These are phyloP conservation scores for Hemisphaericaspora xylofermentans DNA, from an alignment of 1,139 yeast species.

Conservation along the genomic window DNA sequence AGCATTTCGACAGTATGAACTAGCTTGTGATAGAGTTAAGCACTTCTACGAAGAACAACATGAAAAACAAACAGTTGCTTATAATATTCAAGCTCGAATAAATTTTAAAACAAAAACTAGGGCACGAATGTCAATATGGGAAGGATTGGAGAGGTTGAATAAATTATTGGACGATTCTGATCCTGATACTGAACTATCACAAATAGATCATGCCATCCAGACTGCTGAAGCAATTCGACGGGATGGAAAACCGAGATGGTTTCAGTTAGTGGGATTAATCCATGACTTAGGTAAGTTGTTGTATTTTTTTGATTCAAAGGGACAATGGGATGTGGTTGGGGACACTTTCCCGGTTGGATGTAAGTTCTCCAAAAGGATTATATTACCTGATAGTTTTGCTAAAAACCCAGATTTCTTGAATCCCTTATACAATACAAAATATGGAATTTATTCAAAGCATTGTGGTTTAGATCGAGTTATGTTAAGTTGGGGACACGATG, in stretches of 20 bases:
- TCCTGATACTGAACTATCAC: slow-evolving; percentile 74
- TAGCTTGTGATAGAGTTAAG: slow-evolving; percentile 69
- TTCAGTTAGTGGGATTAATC: slow-evolving; percentile 69
- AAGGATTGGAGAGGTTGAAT: slow-evolving; percentile 62
- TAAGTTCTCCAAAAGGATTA: slow-evolving; percentile 57
- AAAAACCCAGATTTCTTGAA: slow-evolving; percentile 61
- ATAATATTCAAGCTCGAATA: slow-evolving; percentile 67
- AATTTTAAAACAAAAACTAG: slow-evolving; percentile 66
- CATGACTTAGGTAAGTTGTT: slow-evolving; percentile 71
- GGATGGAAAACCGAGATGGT: slow-evolving; percentile 73
- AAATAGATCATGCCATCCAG: slow-evolving; percentile 73
- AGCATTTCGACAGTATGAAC: slow-evolving; percentile 62
- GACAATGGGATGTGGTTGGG: slow-evolving; percentile 85
- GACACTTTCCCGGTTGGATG: slow-evolving; percentile 80
- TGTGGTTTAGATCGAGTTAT: slow-evolving; percentile 72
- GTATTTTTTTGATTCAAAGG: slow-evolving; percentile 68
- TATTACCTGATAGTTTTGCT: slow-evolving; percentile 59
- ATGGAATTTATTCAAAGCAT: slow-evolving; percentile 62
- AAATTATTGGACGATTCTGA: slow-evolving; percentile 68
- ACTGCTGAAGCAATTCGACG: slow-evolving; percentile 73
- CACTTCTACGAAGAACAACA: slow-evolving; percentile 70
- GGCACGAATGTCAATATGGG: slow-evolving; percentile 72
- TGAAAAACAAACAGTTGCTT: slow-evolving; percentile 69
- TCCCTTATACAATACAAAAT: slow-evolving; percentile 65
- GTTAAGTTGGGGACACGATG: slow-evolving; percentile 82